phyloP scores from a whole-genome alignment of 2,329 filamentous ascomycete species.

The Acephala macrosclerotiorum region DNA sequence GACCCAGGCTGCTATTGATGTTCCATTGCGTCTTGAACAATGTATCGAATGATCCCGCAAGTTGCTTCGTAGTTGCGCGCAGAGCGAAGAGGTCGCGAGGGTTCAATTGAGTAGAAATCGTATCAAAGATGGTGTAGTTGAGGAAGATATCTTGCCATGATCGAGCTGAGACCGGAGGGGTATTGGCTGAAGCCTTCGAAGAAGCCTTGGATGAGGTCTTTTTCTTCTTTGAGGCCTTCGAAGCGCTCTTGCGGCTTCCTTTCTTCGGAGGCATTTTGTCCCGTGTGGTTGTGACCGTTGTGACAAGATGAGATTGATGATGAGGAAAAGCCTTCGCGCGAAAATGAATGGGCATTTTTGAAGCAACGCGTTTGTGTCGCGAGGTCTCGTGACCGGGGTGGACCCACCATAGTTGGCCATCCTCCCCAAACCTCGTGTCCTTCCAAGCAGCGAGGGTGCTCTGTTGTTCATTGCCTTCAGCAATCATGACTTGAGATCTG shows the following conservation, averaged over 20 bases:
- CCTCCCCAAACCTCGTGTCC: too few species aligned
- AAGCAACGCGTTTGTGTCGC: not conserved
- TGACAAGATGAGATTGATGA: not conserved
- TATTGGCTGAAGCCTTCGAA: not conserved
- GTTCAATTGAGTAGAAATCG: not conserved
- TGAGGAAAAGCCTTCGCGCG: too few species aligned
- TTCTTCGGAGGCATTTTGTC: constrained; percentile 1
- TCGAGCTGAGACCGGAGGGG: too few species aligned
- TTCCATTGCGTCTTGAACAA: constrained; percentile 7
- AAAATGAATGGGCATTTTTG: not conserved
- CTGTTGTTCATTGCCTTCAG: too few species aligned
- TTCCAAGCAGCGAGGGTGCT: too few species aligned
- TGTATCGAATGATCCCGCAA: not conserved
- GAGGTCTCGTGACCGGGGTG: not conserved
- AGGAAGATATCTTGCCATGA: not conserved
- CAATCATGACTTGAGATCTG: too few species aligned
- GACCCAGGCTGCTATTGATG: not conserved
- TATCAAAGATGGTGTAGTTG: not conserved
- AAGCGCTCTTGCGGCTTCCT: not conserved
- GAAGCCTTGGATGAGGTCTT: not conserved
- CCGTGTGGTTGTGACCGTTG: not conserved
- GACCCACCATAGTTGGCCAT: too few species aligned
- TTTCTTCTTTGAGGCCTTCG: not conserved
- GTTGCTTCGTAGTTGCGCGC: not conserved
- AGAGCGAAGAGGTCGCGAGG: not conserved